phyloP scores from a whole-genome alignment of 73 alveolate genomes.

The Paramecium pentaurelia region DNA sequence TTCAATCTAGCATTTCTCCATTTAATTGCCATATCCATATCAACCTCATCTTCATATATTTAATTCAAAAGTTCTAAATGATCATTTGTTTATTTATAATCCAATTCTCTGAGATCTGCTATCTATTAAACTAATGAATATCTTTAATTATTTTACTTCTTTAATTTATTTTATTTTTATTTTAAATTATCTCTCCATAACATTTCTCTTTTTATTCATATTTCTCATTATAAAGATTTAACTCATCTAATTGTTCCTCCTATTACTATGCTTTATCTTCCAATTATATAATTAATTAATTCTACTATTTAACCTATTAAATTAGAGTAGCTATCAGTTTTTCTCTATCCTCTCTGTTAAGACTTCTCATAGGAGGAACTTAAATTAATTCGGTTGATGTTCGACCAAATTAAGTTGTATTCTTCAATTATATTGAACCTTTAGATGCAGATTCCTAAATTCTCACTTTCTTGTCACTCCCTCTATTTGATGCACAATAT shows the following conservation, averaged over 20 bases:
- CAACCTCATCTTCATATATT: neutral
- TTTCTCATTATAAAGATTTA: neutral
- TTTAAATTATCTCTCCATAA: neutral
- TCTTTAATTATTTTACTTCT: neutral
- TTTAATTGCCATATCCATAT: neutral
- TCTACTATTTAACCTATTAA: neutral
- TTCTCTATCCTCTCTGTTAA: slow-evolving; percentile 31
- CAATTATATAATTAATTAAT: neutral
- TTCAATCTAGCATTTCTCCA: slow-evolving; percentile 11
- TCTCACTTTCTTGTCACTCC: neutral
- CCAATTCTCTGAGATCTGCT: neutral
- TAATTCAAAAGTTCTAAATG: neutral
- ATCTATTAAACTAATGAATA: neutral
- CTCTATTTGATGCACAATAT: neutral
- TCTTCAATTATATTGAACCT: neutral
- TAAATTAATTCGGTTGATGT: neutral
- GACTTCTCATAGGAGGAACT: slow-evolving; percentile 2
- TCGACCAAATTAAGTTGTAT: neutral
- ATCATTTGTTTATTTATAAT: neutral
- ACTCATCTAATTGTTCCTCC: neutral
- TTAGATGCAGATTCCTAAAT: neutral
- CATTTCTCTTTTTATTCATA: neutral
- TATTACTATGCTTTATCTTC: neutral
- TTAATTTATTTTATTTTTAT: neutral
- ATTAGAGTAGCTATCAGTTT: neutral